Base-by-base conservation (phyloP, 257 asterid species). In the Nicotiana tomentosiformis region DNA sequence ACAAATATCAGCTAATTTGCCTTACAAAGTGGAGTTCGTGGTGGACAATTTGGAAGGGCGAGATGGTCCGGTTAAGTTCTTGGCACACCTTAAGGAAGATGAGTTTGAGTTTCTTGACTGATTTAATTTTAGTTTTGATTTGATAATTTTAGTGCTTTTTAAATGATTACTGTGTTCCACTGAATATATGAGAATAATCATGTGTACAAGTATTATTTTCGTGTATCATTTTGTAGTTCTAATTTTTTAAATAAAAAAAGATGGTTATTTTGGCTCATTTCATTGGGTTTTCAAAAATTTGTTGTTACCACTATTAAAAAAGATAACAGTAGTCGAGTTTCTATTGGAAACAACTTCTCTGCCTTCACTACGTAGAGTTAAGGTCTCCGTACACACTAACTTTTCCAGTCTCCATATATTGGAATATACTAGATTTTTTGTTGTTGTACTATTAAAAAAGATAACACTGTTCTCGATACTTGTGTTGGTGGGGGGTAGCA, bases 81-180 rank as follows among this genome's bases (percentile, higher is more conserved):
- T 61, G 81, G 92, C 95, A 2, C 99, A 95, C 87, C 88, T 93
- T 74, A 95, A 87, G 90, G 98, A 95, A 83, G 98, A 93, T 85
- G 99, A 95, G 92, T 95, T 95, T 86, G 99, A 93, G 89, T 89
- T 90, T 88, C 88, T 93, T 89, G 98, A 91, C 83, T 94, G 91
- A 92, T 86, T 15, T 66, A 51, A 35, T 33, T 83, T 55, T 53
- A 77, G 56, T 35, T 68, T 20, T 79, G 77, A 4, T 53, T 49
- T 39, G 61, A 68, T 14, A 78, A 62, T 83, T 57, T 57, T 81
- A 56, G 15, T 43, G 55, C 83, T 81, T 66, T 80, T 66, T 80
- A 81, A 78, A 67, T 83, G 77, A 74, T 57, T 49, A 3, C 26
- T 74, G 33, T 74, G 60, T 69, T 78, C 60, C 30, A 60, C 62